phyloP scores from a whole-genome alignment of 169 alveolate genomes.

The Babesia sp. region DNA sequence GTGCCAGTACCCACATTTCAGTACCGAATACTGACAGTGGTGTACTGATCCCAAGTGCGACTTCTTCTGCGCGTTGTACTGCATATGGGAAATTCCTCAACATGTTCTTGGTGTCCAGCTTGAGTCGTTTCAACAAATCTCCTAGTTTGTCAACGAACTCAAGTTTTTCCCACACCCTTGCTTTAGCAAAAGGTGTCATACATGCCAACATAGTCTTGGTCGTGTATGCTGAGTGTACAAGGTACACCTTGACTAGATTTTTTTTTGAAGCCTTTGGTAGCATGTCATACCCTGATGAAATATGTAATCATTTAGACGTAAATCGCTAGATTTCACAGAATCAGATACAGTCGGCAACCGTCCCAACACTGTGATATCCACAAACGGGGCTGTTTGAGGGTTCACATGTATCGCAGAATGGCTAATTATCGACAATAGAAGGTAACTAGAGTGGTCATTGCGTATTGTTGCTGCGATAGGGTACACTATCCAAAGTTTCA shows the following conservation, averaged over 20 bases:
- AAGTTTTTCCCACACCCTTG: constrained; percentile 66
- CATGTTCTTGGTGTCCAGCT: constrained; percentile 65
- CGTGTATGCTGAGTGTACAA: constrained; percentile 70
- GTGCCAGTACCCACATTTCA: constrained; percentile 69
- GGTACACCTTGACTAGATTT: constrained; percentile 68
- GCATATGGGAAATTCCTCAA: constrained; percentile 71
- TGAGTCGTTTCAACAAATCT: constrained; percentile 63
- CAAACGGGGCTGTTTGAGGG: too few relatives aligned
- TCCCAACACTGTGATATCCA: too few relatives aligned
- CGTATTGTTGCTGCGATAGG: too few relatives aligned
- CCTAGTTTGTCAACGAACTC: constrained; percentile 72
- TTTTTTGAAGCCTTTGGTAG: constrained; percentile 72
- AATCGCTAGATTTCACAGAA: too few relatives aligned
- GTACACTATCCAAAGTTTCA: too few relatives aligned
- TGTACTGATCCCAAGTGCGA: constrained; percentile 56
- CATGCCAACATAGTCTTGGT: constrained; percentile 68
- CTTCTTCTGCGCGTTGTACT: constrained; percentile 77
- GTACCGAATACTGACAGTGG: constrained; percentile 74
- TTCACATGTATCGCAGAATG: too few relatives aligned
- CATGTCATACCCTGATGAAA: constrained; percentile 73
- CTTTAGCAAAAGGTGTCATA: constrained; percentile 66
- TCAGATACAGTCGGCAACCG: too few relatives aligned
- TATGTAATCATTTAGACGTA: too few relatives aligned
- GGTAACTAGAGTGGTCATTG: too few relatives aligned
- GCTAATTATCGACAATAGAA: too few relatives aligned